Percentiles rank a stretch among this genome's conserved stretches.
Conservation (phyloP, 129 eudicot species). For the Mikania micrantha region DNA sequence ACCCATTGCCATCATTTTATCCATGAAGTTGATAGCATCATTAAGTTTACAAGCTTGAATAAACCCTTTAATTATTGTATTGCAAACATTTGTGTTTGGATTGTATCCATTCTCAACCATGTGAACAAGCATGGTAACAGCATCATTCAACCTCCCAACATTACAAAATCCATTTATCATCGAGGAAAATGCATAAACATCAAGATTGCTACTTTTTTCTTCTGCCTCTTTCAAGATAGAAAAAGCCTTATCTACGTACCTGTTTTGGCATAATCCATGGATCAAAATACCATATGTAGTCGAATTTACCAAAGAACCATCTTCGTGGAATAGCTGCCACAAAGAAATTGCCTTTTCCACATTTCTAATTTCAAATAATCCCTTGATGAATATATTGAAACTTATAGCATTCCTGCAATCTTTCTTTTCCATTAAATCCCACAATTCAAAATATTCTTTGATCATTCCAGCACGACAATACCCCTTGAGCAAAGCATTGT, state of each 20-base stretch:
- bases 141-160: conserved; percentile 53
- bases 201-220: conserved; percentile 30
- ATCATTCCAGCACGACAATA: conserved; percentile 44
- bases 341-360: conserved; percentile 56
- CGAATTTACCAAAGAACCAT: conserved; percentile 35
- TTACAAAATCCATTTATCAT: conserved; percentile 62
- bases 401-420: conserved; percentile 39
- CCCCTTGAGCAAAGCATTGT: conserved; percentile 63
- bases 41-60: conserved; percentile 43
- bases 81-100: conserved; percentile 62
- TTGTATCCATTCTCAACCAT: conserved; percentile 44
- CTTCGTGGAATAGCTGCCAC: conserved; percentile 45
- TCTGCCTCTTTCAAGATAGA: conserved; percentile 43
- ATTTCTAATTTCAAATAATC: conserved; percentile 47
- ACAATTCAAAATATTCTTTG: conserved; percentile 39
- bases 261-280: conserved; percentile 74
- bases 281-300: conserved; percentile 57
- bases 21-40: conserved; percentile 44
- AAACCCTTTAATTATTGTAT: conserved; percentile 65
- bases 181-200: conserved; percentile 60
- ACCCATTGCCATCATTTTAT: conserved; percentile 38
- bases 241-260: conserved; percentile 50
- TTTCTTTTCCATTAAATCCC: conserved; percentile 64
- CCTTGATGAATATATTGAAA: conserved; percentile 55
- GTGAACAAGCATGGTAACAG: conserved; percentile 38